phyloP scores from a whole-genome alignment of 345 rosid species.

The Citrus mangshanensis region DNA sequence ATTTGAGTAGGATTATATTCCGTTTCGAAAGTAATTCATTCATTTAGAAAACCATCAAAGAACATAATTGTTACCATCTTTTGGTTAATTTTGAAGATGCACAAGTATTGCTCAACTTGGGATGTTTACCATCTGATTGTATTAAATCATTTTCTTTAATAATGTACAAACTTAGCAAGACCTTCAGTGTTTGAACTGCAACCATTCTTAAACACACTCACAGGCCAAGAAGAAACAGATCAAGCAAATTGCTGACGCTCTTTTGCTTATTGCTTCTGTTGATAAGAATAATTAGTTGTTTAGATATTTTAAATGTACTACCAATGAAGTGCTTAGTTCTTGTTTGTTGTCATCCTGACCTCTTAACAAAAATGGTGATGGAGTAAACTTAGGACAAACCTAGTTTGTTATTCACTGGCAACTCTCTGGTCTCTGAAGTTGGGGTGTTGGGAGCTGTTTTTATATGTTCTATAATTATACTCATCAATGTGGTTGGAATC shows the following conservation, averaged over 20 bases:
- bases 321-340: too few relatives aligned
- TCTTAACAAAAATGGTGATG: not conserved
- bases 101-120: not conserved
- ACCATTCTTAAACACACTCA: not conserved
- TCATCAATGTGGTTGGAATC: not conserved
- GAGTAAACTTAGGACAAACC: not conserved
- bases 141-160: not conserved
- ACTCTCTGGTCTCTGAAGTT: not conserved
- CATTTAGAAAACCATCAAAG: not conserved
- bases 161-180: not conserved
- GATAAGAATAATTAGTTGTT: not conserved
- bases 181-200: not conserved
- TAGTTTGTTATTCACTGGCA: not conserved
- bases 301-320: not conserved
- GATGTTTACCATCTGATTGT: not conserved
- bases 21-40: not conserved
- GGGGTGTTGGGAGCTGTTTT: not conserved
- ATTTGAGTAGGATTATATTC: not conserved
- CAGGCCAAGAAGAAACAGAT: not conserved
- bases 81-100: not conserved
- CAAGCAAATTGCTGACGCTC: not conserved
- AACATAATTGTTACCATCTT: not conserved
- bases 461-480: not conserved
- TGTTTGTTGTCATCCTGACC: not conserved
- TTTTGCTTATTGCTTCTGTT: not conserved